These are phyloP conservation scores for Aspergillus hiratsukae DNA, from an alignment of 2,329 filamentous ascomycete genomes.

Conservation along the genomic window DNA sequence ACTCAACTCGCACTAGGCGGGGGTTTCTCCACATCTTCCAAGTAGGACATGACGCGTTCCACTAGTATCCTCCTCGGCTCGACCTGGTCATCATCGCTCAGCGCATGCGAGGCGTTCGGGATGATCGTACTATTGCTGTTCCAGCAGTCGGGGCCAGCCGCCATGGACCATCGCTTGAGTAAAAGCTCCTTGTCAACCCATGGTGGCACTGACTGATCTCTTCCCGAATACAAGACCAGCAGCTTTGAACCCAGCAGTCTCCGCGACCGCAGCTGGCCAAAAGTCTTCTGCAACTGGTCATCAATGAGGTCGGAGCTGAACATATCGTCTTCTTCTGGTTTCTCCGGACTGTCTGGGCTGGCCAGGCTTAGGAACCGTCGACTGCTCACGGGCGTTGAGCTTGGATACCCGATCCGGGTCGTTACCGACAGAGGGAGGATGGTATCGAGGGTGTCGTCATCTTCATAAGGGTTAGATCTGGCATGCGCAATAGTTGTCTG, in stretches of 20 bases:
- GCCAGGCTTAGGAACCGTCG: conserved; percentile 56
- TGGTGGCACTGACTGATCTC: conserved; percentile 42
- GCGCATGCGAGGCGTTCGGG: conserved; percentile 12
- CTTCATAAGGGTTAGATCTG: neutral
- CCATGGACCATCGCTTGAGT: conserved; percentile 41
- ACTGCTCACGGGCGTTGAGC: conserved; percentile 46
- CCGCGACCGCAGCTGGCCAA: conserved; percentile 48
- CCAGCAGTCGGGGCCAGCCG: conserved; percentile 29
- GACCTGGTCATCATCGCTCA: neutral
- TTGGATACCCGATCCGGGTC: neutral
- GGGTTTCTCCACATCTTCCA: neutral
- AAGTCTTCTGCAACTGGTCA: conserved; percentile 56
- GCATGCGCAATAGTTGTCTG: neutral
- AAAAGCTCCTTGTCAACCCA: conserved; percentile 44
- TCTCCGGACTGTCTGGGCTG: conserved; percentile 47
- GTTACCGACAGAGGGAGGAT: neutral
- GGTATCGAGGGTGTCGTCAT: neutral
- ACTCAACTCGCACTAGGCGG: neutral
- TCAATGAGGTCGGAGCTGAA: conserved; percentile 75
- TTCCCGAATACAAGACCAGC: conserved; percentile 44
- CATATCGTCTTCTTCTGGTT: conserved; percentile 73
- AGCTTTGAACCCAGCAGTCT: conserved; percentile 37
- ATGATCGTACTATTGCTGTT: conserved; percentile 46
- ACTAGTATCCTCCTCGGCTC: neutral
- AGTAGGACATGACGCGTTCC: neutral